A percentile compares a stretch with the other conserved stretches of the same genome.
Evolutionary conservation across 352 stramenopile species (phyloP).

Genomic region (Achlya hypogyna): DNA sequence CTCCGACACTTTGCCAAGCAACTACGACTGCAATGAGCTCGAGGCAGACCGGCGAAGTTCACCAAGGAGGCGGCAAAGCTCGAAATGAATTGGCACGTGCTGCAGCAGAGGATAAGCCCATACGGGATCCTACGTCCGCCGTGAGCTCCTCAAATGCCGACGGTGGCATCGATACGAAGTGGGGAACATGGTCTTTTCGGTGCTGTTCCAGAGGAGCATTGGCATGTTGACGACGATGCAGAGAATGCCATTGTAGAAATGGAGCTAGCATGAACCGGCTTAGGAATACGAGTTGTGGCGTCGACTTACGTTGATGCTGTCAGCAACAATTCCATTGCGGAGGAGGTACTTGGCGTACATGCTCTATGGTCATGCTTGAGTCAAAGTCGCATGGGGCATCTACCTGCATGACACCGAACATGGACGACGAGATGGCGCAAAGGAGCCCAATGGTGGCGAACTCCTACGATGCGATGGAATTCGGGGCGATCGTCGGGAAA

Average conservation of each 20-base stretch:
- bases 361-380: slow-evolving; percentile 28
- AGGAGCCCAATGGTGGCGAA: slow-evolving; percentile 53
- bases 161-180: slow-evolving; percentile 19
- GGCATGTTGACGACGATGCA: slow-evolving; percentile 79
- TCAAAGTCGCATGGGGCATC: not conserved
- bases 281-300: not conserved
- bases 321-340: slow-evolving; percentile 56
- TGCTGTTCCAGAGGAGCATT: slow-evolving; percentile 45
- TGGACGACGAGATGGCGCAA: slow-evolving; percentile 61
- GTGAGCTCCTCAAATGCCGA: too few species aligned
- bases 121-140: slow-evolving; percentile 9
- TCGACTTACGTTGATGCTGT: slow-evolving; percentile 77
- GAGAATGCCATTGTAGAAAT: slow-evolving; percentile 79
- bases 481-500: not conserved
- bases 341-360: slow-evolving; percentile 85
- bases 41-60: slow-evolving; percentile 34
- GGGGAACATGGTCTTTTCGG: slow-evolving; percentile 23
- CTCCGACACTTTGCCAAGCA: slow-evolving; percentile 78
- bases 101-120: slow-evolving; percentile 9
- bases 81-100: slow-evolving; percentile 14
- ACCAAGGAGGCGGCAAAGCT: slow-evolving; percentile 16
- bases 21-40: slow-evolving; percentile 65
- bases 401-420: slow-evolving; percentile 71
- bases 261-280: slow-evolving; percentile 33
- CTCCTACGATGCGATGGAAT: slow-evolving; percentile 27